Base-by-base conservation (phyloP, 345 rosid species). In the Rhizophora mangle region DNA sequence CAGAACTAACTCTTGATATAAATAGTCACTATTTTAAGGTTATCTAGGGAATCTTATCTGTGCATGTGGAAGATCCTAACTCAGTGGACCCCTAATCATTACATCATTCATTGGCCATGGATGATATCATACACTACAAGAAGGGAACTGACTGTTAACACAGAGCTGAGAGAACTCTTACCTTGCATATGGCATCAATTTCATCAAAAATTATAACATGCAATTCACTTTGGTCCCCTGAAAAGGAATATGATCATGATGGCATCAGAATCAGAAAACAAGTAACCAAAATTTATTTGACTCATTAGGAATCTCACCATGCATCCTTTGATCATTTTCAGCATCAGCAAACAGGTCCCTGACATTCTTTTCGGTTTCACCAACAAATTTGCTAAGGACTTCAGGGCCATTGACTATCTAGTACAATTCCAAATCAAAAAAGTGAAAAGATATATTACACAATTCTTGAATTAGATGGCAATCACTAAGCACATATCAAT, bases 101-200 rank as follows among this genome's bases (percentile, higher is more conserved):
- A 43, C 19, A 43, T 43, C 49, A 43, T 3, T 13, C 49, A 43
- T 1, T 13, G 49, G 49, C 18, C 49, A 43, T 13, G 49, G 5
- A 55, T 55, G 29, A 22, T 27, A 24, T 22, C 6, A 0, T 22
- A 27, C 9, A 6, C 29, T 8, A 21, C 15, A 9, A 21, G 60
- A 24, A 0, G 16, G 16, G 19, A 30, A 29, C 11, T 43, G 18
- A 18, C 30, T n/a, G 52, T 15, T 59, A 39, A 24, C 8, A 13
- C 24, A 61, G 46, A 37, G 57, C 27, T 26, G 11, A 53, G 60
- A 39, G 59, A 53, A 60, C 27, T 29, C 76, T 69, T 86, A 96
- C 99, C 99, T 96, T 96, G 78, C 99, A 96, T 65, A 96, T 92
- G 72, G 99, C 98, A 90, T 96, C 99, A 86, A 96, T 96, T 81